Conservation (phyloP, 495 filamentous ascomycete species). For the Gamarada debralockiae region DNA sequence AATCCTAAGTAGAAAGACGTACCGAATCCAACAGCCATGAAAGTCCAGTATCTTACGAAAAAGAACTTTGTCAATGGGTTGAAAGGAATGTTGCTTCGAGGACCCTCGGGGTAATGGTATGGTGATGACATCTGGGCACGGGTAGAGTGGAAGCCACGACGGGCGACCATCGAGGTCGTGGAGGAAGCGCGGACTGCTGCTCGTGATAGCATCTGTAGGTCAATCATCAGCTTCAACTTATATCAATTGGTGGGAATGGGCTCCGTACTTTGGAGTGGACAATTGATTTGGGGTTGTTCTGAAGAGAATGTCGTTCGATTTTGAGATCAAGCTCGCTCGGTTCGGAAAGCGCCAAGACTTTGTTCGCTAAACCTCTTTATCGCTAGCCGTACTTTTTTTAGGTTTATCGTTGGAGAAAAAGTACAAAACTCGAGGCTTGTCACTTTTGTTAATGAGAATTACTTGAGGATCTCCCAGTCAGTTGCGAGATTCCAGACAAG, state of each 20-base stretch:
- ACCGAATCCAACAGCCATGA: slow-evolving; percentile 35
- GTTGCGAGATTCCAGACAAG: slow-evolving; percentile 7
- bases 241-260: slow-evolving; percentile 5
- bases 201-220: slow-evolving; percentile 76
- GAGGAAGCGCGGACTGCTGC: slow-evolving; percentile 62
- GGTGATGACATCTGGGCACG: slow-evolving; percentile 80
- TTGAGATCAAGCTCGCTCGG: slow-evolving; percentile 1
- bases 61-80: slow-evolving; percentile 88
- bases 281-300: slow-evolving; percentile 20
- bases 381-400: neutral
- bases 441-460: no score
- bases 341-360: neutral
- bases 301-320: slow-evolving; percentile 3
- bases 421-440: no score
- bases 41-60: slow-evolving; percentile 74
- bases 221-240: slow-evolving; percentile 1
- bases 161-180: slow-evolving; percentile 65
- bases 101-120: slow-evolving; percentile 98
- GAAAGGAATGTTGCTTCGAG: slow-evolving; percentile 91
- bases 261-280: slow-evolving; percentile 29
- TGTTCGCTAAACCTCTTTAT: neutral
- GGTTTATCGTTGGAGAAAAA: no score
- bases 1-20: neutral
- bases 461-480: neutral
- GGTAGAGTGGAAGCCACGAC: slow-evolving; percentile 92